Percentiles rank a stretch among this genome's conserved stretches.
Conservation (phyloP, 495 filamentous ascomycete genomes). For the Geoglossum glabrum region DNA sequence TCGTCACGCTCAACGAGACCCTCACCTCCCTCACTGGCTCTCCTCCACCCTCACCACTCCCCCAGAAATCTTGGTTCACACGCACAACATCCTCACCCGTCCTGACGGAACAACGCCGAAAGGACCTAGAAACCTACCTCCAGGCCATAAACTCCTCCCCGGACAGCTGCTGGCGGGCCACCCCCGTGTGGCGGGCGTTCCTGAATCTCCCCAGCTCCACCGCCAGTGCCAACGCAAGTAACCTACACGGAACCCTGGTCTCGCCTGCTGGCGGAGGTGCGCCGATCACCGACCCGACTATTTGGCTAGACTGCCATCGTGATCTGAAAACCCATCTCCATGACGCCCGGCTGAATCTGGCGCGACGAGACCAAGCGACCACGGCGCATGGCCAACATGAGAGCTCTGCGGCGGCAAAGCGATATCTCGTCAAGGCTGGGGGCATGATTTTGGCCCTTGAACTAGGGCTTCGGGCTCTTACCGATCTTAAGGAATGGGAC, state of each 20-base stretch:
- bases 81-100: conserved; percentile 55
- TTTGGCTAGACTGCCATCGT: conserved; percentile 73
- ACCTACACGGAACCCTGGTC: conserved; percentile 24
- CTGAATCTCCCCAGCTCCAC: conserved; percentile 47
- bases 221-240: conserved; percentile 11
- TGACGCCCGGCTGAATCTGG: conserved; percentile 56
- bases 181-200: conserved; percentile 66
- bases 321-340: conserved; percentile 71
- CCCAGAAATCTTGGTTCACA: conserved; percentile 69
- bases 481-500: conserved; percentile 10
- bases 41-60: conserved; percentile 45
- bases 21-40: conserved; percentile 42
- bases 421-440: conserved; percentile 52
- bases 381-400: conserved; percentile 52
- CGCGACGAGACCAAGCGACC: conserved; percentile 51
- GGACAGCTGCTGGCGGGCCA: conserved; percentile 73
- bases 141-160: conserved; percentile 52
- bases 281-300: conserved; percentile 48
- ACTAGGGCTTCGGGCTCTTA: conserved; percentile 40
- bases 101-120: conserved; percentile 60
- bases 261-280: conserved; percentile 22
- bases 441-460: conserved; percentile 46
- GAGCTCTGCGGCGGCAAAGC: conserved; percentile 63
- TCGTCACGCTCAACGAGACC: conserved; percentile 50
- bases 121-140: conserved; percentile 63